Percentiles rank a stretch among this genome's conserved stretches.
Evolutionary conservation across 495 filamentous ascomycete genomes (phyloP).

Genomic region (Elasticomyces elasticus): DNA sequence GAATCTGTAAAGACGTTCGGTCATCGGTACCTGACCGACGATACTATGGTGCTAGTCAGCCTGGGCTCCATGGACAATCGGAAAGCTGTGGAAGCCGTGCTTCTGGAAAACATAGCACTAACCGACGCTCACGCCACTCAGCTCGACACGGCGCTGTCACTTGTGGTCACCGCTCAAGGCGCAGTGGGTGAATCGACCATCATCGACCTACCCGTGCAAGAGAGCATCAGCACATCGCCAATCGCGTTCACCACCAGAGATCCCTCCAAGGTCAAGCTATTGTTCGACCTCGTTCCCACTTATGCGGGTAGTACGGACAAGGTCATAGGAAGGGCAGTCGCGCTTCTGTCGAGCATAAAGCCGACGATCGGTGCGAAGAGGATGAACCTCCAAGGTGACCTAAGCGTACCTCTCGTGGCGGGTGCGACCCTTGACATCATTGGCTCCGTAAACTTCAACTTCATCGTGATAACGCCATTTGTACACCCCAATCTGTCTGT

Average conservation of each 20-base stretch:
- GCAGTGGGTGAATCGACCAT: slow-evolving; percentile 77
- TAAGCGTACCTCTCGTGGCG: slow-evolving; percentile 82
- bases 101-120: slow-evolving; percentile 79
- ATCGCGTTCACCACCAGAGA: slow-evolving; percentile 78
- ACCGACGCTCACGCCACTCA: slow-evolving; percentile 81
- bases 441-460: slow-evolving; percentile 91
- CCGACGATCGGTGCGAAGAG: slow-evolving; percentile 67
- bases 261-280: slow-evolving; percentile 67
- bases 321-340: slow-evolving; percentile 85
- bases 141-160: slow-evolving; percentile 83
- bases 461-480: slow-evolving; percentile 89
- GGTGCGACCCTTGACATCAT: slow-evolving; percentile 77
- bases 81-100: slow-evolving; percentile 64
- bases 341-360: slow-evolving; percentile 75
- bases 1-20: slow-evolving; percentile 91
- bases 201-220: slow-evolving; percentile 86
- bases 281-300: slow-evolving; percentile 96
- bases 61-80: slow-evolving; percentile 88
- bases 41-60: slow-evolving; percentile 83
- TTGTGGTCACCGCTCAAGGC: slow-evolving; percentile 83
- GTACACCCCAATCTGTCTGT: slow-evolving; percentile 86
- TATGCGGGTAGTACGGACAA: slow-evolving; percentile 83
- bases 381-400: slow-evolving; percentile 84
- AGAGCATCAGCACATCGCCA: slow-evolving; percentile 85
- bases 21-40: slow-evolving; percentile 83